A percentile compares a stretch with the other conserved stretches of the same genome.
Conservation (phyloP, 2,329 filamentous ascomycete species). For the Leptographium flavum region DNA sequence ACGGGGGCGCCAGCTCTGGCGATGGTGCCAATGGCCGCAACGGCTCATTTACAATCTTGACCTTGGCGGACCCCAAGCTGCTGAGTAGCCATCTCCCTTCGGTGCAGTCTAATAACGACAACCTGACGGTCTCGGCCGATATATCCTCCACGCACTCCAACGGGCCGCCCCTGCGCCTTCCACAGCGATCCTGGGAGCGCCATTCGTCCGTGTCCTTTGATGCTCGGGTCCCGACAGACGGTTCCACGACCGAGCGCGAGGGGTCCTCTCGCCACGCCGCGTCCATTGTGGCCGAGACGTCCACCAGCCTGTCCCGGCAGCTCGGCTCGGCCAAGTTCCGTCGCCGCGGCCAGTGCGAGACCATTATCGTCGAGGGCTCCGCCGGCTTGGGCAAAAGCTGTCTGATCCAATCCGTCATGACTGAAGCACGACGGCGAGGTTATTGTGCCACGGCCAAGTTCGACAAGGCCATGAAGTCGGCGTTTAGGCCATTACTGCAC, state of each 20-base stretch:
- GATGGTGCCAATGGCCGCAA: constrained; percentile 36
- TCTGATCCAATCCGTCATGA: constrained; percentile 47
- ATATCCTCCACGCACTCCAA: constrained; percentile 31
- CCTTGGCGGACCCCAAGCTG: constrained; percentile 25
- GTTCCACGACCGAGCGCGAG: constrained; percentile 26
- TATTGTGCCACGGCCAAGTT: constrained; percentile 56
- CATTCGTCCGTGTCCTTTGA: constrained; percentile 37
- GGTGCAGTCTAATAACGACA: constrained; percentile 21
- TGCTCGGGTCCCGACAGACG: constrained; percentile 30
- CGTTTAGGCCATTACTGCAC: constrained; percentile 50
- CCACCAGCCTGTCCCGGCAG: constrained; percentile 37
- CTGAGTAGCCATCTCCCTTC: constrained; percentile 27
- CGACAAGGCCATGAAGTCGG: constrained; percentile 43
- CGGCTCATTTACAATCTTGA: constrained; percentile 33
- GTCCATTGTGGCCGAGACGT: constrained; percentile 25
- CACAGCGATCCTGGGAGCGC: constrained; percentile 34
- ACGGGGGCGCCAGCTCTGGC: constrained; percentile 39
- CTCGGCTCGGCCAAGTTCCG: constrained; percentile 43
- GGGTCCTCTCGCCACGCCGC: constrained; percentile 23
- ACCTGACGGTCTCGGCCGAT: constrained; percentile 33
- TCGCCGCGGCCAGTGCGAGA: constrained; percentile 47
- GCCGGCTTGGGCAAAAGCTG: constrained; percentile 53
- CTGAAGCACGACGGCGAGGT: constrained; percentile 44
- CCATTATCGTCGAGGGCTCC: constrained; percentile 45
- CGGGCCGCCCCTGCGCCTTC: constrained; percentile 19